These are phyloP conservation scores for Brassica hybrid DNA, from an alignment of 441 rosid species.

Conservation along the genomic window DNA sequence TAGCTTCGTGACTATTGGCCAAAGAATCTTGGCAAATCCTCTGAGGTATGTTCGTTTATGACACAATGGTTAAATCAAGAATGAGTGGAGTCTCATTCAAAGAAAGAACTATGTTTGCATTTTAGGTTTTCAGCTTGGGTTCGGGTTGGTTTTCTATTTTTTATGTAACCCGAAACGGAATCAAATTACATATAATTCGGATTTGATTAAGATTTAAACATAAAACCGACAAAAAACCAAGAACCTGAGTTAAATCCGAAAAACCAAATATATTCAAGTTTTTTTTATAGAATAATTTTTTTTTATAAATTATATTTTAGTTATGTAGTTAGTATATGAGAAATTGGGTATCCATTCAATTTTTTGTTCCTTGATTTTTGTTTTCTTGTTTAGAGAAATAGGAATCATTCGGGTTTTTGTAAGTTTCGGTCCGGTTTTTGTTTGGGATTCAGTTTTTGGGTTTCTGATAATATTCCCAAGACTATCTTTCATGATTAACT, in stretches of 20 bases:
- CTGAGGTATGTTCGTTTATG: constrained; percentile 60
- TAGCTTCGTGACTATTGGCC: constrained; percentile 97
- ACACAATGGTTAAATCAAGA: constrained; percentile 11
- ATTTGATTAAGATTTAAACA: neutral
- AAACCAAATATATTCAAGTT: too few relatives aligned
- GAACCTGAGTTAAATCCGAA: neutral
- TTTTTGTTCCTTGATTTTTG: neutral
- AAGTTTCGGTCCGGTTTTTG: neutral
- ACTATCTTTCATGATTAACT: constrained; percentile 8
- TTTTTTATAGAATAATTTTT: neutral
- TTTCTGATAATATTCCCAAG: neutral
- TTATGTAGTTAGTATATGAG: neutral
- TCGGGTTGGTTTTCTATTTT: neutral
- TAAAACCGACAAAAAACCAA: neutral
- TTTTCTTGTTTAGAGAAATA: neutral
- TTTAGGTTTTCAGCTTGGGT: neutral
- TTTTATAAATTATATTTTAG: neutral
- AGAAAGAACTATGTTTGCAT: neutral
- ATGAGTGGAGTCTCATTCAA: neutral
- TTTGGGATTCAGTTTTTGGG: neutral
- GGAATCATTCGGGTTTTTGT: neutral
- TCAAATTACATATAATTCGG: neutral
- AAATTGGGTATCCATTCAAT: neutral
- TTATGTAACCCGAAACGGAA: neutral
- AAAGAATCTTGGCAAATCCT: constrained; percentile 96